Evolutionary conservation across 1,139 yeast genomes (phyloP).

Genomic region (Saccharomyces hybrid): DNA sequence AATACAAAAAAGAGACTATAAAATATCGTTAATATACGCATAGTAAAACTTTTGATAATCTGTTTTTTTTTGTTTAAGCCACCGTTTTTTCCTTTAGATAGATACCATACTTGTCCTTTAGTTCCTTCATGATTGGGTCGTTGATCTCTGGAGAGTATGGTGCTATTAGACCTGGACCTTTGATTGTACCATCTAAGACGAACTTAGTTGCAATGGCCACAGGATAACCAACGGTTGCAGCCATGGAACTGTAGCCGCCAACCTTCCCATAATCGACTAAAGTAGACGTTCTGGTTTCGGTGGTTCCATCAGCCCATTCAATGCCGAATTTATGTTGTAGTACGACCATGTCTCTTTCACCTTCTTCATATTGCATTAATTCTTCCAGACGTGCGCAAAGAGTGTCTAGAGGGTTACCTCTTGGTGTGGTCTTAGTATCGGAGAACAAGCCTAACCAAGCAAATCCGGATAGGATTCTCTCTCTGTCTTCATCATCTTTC

Average conservation of each 20-base stretch:
- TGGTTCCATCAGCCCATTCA: conserved; percentile 88
- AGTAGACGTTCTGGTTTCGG: conserved; percentile 90
- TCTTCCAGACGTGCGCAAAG: conserved; percentile 93
- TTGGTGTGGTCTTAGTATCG: conserved; percentile 65
- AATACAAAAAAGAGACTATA: neutral
- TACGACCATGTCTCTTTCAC: conserved; percentile 90
- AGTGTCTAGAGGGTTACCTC: conserved; percentile 92
- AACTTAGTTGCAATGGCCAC: conserved; percentile 92
- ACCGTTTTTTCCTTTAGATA: conserved; percentile 81
- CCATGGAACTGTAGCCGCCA: conserved; percentile 96
- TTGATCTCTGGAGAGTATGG: conserved; percentile 89
- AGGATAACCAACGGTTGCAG: conserved; percentile 95
- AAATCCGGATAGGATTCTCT: conserved; percentile 79
- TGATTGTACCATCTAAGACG: conserved; percentile 75
- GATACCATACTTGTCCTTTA: conserved; percentile 84
- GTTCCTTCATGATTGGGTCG: conserved; percentile 81
- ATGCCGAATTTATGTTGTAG: conserved; percentile 97
- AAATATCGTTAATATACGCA: neutral
- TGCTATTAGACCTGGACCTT: conserved; percentile 78
- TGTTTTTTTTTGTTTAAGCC: conserved; percentile 13
- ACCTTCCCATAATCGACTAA: conserved; percentile 93
- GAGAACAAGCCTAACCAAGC: conserved; percentile 92
- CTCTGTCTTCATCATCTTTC: conserved; percentile 74
- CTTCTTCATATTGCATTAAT: conserved; percentile 91
- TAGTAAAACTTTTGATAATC: neutral